Evolutionary conservation across 148 eudicot genomes (phyloP).

Genomic region (Euryodendron excelsum): DNA sequence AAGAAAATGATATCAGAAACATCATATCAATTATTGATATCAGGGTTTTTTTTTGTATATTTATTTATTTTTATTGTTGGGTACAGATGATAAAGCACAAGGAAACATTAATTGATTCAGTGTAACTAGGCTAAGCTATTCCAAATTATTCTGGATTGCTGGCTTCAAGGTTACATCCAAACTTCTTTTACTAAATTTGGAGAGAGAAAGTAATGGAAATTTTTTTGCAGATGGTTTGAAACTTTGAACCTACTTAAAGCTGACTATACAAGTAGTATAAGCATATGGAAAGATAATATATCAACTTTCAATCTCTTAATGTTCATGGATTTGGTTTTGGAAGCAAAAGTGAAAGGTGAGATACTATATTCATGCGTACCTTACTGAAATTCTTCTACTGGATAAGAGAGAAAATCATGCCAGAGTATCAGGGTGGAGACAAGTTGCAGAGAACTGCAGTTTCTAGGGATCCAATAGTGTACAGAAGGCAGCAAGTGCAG

Average conservation of each 20-base stretch:
- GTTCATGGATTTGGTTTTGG: not conserved
- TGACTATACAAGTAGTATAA: not conserved
- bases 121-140: not conserved
- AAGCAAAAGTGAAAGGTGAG: not conserved
- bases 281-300: not conserved
- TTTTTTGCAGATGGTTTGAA: not conserved
- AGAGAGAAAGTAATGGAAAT: not conserved
- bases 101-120: not conserved
- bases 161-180: not conserved
- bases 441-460: conserved; percentile 19
- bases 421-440: conserved; percentile 1
- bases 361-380: conserved; percentile 13
- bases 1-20: not conserved
- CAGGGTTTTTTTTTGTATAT: not conserved
- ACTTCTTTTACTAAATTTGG: not conserved
- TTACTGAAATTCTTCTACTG: conserved; percentile 12
- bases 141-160: not conserved
- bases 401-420: conserved; percentile 10
- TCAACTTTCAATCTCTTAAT: not conserved
- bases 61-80: not conserved
- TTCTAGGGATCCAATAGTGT: conserved; percentile 30
- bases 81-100: not conserved
- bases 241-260: conserved; percentile 1
- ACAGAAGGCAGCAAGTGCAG: not conserved
- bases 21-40: not conserved